Percentiles rank a stretch among this genome's conserved stretches.
These are phyloP conservation scores for Exidia glandulosa DNA, from an alignment of 768 basidiomycete genomes.

Conservation along the genomic window DNA sequence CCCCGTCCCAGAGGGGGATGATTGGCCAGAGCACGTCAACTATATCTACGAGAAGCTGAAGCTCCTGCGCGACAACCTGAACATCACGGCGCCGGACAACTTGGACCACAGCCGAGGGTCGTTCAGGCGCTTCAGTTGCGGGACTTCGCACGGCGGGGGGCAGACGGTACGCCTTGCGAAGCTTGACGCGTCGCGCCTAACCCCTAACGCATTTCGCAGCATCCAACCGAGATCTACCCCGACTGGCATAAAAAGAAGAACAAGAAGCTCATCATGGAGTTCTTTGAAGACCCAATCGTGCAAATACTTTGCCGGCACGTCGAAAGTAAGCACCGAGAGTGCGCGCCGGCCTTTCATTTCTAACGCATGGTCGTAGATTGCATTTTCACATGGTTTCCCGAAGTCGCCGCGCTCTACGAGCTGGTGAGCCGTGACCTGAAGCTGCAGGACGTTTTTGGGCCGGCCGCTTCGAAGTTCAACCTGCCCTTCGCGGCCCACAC, in stretches of 20 bases:
- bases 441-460: background rate
- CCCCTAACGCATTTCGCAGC: background rate
- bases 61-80: no score
- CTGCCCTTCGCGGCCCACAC: slow-evolving; percentile 17
- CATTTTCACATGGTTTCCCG: background rate
- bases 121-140: background rate
- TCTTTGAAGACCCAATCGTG: background rate
- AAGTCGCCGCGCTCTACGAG: background rate
- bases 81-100: background rate
- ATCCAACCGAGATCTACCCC: background rate
- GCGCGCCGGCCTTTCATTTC: background rate
- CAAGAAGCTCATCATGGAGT: background rate
- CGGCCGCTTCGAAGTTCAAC: background rate
- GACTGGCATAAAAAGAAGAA: background rate
- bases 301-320: background rate
- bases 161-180: background rate
- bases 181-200: background rate
- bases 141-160: background rate
- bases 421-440: background rate
- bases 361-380: background rate
- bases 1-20: no score
- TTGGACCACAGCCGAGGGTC: background rate
- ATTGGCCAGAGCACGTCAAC: no score
- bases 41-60: no score
- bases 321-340: background rate